Percentiles rank a stretch among this genome's conserved stretches.
phyloP scores from a whole-genome alignment of 1,284 basidiomycete genomes.

The Ustilago curta region DNA sequence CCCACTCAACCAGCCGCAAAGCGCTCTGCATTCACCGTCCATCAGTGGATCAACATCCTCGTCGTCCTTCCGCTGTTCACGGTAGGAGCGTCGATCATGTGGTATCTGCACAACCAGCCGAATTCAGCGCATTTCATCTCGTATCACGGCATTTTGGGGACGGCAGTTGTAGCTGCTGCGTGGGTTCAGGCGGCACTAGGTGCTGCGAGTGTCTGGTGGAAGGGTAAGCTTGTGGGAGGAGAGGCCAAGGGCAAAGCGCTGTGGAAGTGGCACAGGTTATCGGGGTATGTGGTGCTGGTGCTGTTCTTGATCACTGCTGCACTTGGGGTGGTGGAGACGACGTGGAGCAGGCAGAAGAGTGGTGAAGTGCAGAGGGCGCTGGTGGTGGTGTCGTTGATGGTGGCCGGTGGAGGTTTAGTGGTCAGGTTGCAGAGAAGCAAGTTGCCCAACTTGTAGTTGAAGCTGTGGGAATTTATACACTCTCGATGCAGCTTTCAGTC shows the following conservation, averaged over 20 bases:
- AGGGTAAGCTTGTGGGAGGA: constrained; percentile 51
- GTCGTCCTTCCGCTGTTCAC: constrained; percentile 57
- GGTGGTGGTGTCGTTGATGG: constrained; percentile 12
- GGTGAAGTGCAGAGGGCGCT: constrained; percentile 4
- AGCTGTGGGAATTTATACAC: too few relatives aligned
- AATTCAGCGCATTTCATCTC: constrained; percentile 47
- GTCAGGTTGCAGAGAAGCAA: constrained; percentile 35
- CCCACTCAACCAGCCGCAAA: constrained; percentile 26
- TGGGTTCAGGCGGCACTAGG: constrained; percentile 59
- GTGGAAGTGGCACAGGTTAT: constrained; percentile 55
- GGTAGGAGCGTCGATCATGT: constrained; percentile 59
- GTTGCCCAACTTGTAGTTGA: constrained; percentile 48
- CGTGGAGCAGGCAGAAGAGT: constrained; percentile 41
- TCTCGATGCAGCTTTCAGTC: neutral
- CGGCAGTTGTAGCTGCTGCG: constrained; percentile 30
- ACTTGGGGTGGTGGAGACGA: constrained; percentile 50
- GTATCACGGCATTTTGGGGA: constrained; percentile 59
- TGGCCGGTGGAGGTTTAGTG: constrained; percentile 8
- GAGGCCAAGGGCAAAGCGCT: constrained; percentile 38
- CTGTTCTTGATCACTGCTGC: constrained; percentile 44
- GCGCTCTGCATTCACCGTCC: constrained; percentile 32
- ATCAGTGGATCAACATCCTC: constrained; percentile 50
- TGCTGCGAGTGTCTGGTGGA: constrained; percentile 54
- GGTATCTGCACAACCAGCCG: constrained; percentile 56
- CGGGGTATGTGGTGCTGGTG: constrained; percentile 51